Evolutionary conservation across 148 eudicot species (phyloP).

Genomic region (Rhododendron vialii): DNA sequence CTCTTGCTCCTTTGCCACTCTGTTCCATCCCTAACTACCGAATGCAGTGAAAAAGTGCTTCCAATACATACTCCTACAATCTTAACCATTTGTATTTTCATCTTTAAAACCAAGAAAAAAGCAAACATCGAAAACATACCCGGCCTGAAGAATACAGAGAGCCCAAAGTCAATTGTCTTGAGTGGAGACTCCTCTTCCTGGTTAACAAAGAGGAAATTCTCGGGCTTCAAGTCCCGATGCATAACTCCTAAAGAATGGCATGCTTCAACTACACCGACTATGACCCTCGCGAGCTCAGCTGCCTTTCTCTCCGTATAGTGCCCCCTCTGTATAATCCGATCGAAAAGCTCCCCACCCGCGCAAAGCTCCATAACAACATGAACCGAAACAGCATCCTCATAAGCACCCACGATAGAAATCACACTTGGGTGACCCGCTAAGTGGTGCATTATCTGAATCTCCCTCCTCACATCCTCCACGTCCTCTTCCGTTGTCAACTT

Average conservation of each 20-base stretch:
- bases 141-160: constrained; percentile 55
- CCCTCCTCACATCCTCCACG: constrained; percentile 59
- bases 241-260: constrained; percentile 63
- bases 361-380: constrained; percentile 61
- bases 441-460: constrained; percentile 64
- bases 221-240: constrained; percentile 59
- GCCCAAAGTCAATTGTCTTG: constrained; percentile 59
- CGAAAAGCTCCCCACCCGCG: constrained; percentile 56
- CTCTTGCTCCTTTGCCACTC: background rate
- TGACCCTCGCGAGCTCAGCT: constrained; percentile 50
- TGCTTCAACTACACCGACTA: constrained; percentile 52
- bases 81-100: background rate
- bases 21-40: background rate
- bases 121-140: constrained; percentile 14
- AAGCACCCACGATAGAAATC: constrained; percentile 45
- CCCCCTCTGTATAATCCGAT: constrained; percentile 52
- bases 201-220: constrained; percentile 47
- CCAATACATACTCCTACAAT: background rate
- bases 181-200: constrained; percentile 46
- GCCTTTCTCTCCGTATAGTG: constrained; percentile 52
- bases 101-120: background rate
- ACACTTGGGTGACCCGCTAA: constrained; percentile 52
- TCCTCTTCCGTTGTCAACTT: constrained; percentile 48
- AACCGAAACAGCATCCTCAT: constrained; percentile 55
- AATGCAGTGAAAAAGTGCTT: background rate